A percentile compares a stretch with the other conserved stretches of the same genome.
phyloP scores from a whole-genome alignment of 2,329 filamentous ascomycete species.

The Aspergillus japonicus region DNA sequence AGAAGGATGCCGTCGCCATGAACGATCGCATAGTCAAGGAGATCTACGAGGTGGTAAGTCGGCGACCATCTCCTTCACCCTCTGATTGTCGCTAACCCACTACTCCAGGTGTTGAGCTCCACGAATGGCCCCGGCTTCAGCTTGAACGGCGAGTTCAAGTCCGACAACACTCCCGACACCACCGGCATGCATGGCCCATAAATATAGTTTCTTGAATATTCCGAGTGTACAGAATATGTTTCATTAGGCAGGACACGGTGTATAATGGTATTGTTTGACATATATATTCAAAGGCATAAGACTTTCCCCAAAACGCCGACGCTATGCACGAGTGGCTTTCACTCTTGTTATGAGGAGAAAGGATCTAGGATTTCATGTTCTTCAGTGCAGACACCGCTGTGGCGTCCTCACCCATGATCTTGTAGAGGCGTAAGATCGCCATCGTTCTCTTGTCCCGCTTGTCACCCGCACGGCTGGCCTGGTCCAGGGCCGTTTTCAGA shows the following conservation, averaged over 20 bases:
- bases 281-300: constrained; percentile 18
- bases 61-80: neutral
- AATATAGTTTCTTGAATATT: constrained; percentile 43
- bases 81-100: constrained; percentile 37
- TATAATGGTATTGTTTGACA: constrained; percentile 41
- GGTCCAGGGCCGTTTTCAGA: constrained; percentile 61
- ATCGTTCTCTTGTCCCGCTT: constrained; percentile 47
- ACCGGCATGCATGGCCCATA: constrained; percentile 46
- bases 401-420: constrained; percentile 58
- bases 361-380: constrained; percentile 29
- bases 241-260: constrained; percentile 43
- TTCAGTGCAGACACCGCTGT: constrained; percentile 61
- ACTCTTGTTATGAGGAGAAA: neutral
- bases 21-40: constrained; percentile 68
- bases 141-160: constrained; percentile 74
- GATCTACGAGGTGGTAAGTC: constrained; percentile 66
- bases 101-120: constrained; percentile 73
- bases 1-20: constrained; percentile 69
- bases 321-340: constrained; percentile 37
- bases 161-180: constrained; percentile 58
- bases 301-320: constrained; percentile 40
- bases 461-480: constrained; percentile 46
- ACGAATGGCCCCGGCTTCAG: constrained; percentile 85
- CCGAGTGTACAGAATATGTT: constrained; percentile 44
- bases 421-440: constrained; percentile 60